A percentile compares a stretch with the other conserved stretches of the same genome.
Conservation (phyloP, 2,329 filamentous ascomycete genomes). For the Cryphonectria nitschkei region DNA sequence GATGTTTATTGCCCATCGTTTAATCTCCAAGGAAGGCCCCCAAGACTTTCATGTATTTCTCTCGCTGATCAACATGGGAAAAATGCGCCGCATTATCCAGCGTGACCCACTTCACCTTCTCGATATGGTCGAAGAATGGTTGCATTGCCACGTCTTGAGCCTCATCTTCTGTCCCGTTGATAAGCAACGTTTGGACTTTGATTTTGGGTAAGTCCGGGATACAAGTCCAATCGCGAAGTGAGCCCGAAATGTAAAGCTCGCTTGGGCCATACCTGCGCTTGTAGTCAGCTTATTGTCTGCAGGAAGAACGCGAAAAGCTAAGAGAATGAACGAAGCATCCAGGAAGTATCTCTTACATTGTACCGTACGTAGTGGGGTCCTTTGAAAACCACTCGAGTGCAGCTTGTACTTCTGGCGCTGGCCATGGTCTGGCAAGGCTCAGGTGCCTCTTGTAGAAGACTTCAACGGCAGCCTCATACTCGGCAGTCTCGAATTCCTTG, state of each 20-base stretch:
- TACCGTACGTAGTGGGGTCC: constrained; percentile 39
- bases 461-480: constrained; percentile 39
- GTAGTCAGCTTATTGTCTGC: neutral
- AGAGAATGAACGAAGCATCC: neutral
- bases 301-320: no score
- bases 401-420: constrained; percentile 39
- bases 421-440: constrained; percentile 35
- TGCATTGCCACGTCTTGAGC: constrained; percentile 40
- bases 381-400: constrained; percentile 38
- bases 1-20: no score
- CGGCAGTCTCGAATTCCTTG: constrained; percentile 35
- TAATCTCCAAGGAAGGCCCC: constrained; percentile 27
- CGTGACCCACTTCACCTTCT: constrained; percentile 42
- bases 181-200: constrained; percentile 39
- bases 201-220: constrained; percentile 35
- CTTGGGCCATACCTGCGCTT: constrained; percentile 21
- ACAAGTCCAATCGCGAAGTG: constrained; percentile 35
- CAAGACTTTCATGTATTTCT: constrained; percentile 36
- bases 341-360: constrained; percentile 36
- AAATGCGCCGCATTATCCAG: constrained; percentile 42
- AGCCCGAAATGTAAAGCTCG: constrained; percentile 31
- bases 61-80: constrained; percentile 39
- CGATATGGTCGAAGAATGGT: constrained; percentile 41
- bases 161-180: constrained; percentile 42
- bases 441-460: constrained; percentile 40